Base-by-base conservation (phyloP, 805 yeast species). In the Pichia eremophila region DNA sequence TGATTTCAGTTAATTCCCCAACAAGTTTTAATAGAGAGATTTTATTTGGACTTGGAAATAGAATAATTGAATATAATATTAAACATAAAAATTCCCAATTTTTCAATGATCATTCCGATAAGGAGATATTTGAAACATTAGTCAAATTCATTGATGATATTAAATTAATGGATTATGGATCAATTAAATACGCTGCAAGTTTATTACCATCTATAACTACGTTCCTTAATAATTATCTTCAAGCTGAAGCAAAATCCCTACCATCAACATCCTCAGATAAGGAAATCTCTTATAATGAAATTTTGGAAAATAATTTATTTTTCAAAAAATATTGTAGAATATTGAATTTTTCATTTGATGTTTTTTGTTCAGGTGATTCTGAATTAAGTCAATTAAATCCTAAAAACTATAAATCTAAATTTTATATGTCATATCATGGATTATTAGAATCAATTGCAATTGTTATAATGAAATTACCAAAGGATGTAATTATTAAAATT, bases 331-430 rank as follows among this genome's bases (percentile, higher is more conserved):
- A 43, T 28, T 22, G 25, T 27, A 18, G 28, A 27, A 4, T 27
- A 9, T 50, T 52, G 10, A 52, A 50, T 32, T 7, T 27, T 40
- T 40, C 49, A 5, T 32, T 52, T 40, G 53, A 50, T 43, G 17
- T 37, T 15, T 36, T 48, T 5, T 52, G 51, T 42, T 36, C 15
- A 22, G 41, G 48, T n/a, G 48, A 53, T 18, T 39, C 29, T 15
- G 27, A 38, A n/a, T 43, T 52, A 27, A 18, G 38, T 17, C 11
- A 41, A 3, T 25, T 50, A 19, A 52, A 52, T 39, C 53, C 53
- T 0, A 52, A 48, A 40, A 46, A 46, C 15, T 52, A 48, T 31
- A 25, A 46, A 10, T 50, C 55, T 2, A 44, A 41, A 15, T 40
- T 50, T 8, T 52, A 52, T 36, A 36, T 52, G 10, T 39, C 43